Evolutionary conservation across 495 filamentous ascomycete species (phyloP).

Genomic region (Neurospora cerealis): DNA sequence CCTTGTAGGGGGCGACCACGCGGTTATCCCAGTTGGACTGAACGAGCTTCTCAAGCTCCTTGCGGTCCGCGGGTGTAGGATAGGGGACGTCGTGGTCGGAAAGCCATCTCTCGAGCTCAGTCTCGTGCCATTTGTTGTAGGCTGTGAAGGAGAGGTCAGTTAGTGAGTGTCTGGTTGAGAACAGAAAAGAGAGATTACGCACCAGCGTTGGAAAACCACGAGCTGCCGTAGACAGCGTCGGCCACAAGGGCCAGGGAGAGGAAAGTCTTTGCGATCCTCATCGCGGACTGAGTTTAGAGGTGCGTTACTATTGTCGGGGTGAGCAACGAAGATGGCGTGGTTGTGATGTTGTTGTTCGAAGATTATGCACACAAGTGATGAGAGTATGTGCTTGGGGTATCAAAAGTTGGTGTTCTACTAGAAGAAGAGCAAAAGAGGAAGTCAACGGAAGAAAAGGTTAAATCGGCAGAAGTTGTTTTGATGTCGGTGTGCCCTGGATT

Average conservation of each 20-base stretch:
- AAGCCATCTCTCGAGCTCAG: constrained; percentile 94
- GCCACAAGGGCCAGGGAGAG: constrained; percentile 62
- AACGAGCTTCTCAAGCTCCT: constrained; percentile 72
- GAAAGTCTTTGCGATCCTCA: constrained; percentile 67
- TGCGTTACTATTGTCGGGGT: background rate
- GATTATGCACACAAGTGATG: background rate
- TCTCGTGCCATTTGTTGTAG: constrained; percentile 99
- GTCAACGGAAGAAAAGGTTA: background rate
- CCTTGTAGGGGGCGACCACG: constrained; percentile 55
- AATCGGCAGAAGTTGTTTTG: background rate
- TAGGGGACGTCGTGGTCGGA: constrained; percentile 87
- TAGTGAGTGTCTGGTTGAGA: background rate
- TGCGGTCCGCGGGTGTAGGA: constrained; percentile 73
- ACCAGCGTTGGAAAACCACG: constrained; percentile 81
- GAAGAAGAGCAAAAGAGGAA: background rate
- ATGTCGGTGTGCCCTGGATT: background rate
- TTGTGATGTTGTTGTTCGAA: background rate
- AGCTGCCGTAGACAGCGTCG: constrained; percentile 56
- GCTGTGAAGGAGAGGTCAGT: constrained; percentile 35
- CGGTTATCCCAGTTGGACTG: constrained; percentile 78
- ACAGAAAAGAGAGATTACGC: constrained; percentile 20
- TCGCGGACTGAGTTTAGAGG: constrained; percentile 26
- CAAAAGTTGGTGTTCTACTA: background rate
- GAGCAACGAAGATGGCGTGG: background rate
- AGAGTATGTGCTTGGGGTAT: background rate